Conservation (phyloP, 768 basidiomycete genomes). For the Boletellus ananiceps region DNA sequence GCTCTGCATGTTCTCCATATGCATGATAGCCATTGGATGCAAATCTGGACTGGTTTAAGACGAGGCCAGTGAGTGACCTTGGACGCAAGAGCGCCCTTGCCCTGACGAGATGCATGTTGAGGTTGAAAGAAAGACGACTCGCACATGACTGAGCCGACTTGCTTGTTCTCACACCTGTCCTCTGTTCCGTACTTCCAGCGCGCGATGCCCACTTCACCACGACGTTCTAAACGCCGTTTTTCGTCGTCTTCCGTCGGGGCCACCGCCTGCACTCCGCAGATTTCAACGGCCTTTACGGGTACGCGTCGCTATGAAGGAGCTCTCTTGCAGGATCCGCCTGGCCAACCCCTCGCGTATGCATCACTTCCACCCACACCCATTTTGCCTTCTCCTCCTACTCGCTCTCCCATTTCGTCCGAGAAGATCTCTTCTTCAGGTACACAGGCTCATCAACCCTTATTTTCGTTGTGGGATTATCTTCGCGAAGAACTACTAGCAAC, state of each 20-base stretch:
- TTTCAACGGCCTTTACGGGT: conserved; percentile 7
- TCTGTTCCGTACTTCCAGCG: not conserved
- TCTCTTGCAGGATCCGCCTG: conserved; percentile 3
- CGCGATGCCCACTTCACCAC: conserved; percentile 31
- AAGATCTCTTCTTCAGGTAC: conserved; percentile 13
- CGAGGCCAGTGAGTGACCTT: conserved; percentile 25
- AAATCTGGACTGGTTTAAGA: conserved; percentile 38
- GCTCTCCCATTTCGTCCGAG: conserved; percentile 22
- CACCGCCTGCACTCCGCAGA: conserved; percentile 21
- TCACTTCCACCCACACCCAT: conserved; percentile 75
- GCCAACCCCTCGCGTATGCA: conserved; percentile 53
- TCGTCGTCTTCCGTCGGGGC: conserved; percentile 26
- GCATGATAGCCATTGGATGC: conserved; percentile 41
- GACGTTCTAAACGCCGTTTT: conserved; percentile 32
- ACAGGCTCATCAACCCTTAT: conserved; percentile 41
- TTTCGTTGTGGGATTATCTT: conserved; percentile 91
- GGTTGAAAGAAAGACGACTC: not conserved
- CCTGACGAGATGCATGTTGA: conserved; percentile 33
- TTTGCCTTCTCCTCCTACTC: conserved; percentile 39
- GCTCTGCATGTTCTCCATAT: conserved; percentile 34
- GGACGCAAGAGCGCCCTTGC: conserved; percentile 34
- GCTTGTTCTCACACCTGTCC: conserved; percentile 16
- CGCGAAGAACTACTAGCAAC: conserved; percentile 84
- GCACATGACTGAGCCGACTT: too few species aligned
- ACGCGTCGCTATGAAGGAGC: conserved; percentile 14